Conservation (phyloP, 2,329 filamentous ascomycete species). For the Aspergillus fumigatus region DNA sequence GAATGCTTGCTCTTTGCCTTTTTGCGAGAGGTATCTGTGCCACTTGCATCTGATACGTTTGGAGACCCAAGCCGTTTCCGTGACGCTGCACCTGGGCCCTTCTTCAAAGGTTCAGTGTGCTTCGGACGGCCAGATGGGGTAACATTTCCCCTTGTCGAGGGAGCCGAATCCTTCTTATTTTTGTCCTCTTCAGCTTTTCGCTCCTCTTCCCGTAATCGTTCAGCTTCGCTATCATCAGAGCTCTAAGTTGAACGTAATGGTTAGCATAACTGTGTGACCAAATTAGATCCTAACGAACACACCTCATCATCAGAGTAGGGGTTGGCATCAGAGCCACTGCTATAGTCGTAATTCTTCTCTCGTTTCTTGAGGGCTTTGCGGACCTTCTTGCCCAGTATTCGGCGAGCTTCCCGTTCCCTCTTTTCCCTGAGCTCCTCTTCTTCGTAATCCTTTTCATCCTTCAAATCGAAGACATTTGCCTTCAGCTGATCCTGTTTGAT, state of each 20-base stretch:
- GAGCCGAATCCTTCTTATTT: conserved; percentile 49
- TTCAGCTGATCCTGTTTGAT: conserved; percentile 78
- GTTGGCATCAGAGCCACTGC: conserved; percentile 61
- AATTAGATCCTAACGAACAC: conserved; percentile 10
- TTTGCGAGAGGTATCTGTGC: conserved; percentile 81
- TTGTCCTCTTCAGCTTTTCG: conserved; percentile 56
- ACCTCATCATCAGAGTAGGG: conserved; percentile 53
- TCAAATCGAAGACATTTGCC: conserved; percentile 78
- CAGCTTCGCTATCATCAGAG: conserved; percentile 61
- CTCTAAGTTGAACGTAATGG: conserved; percentile 37
- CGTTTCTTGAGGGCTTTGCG: conserved; percentile 78
- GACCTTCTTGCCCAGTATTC: conserved; percentile 68
- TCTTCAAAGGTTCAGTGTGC: conserved; percentile 49
- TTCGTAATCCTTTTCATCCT: conserved; percentile 66
- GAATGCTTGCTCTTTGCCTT: conserved; percentile 67
- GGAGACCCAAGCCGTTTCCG: conserved; percentile 85
- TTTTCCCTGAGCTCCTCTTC: conserved; percentile 62
- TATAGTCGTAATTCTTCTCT: conserved; percentile 83
- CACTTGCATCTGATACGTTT: conserved; percentile 83
- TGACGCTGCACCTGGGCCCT: conserved; percentile 48
- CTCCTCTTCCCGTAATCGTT: conserved; percentile 57
- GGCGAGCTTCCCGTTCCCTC: conserved; percentile 62
- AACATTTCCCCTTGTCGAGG: conserved; percentile 66
- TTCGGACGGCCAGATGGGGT: conserved; percentile 60
- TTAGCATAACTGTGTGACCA: conserved; percentile 21